phyloP scores from a whole-genome alignment of 1,284 basidiomycete species.

The Trametes pubescens region DNA sequence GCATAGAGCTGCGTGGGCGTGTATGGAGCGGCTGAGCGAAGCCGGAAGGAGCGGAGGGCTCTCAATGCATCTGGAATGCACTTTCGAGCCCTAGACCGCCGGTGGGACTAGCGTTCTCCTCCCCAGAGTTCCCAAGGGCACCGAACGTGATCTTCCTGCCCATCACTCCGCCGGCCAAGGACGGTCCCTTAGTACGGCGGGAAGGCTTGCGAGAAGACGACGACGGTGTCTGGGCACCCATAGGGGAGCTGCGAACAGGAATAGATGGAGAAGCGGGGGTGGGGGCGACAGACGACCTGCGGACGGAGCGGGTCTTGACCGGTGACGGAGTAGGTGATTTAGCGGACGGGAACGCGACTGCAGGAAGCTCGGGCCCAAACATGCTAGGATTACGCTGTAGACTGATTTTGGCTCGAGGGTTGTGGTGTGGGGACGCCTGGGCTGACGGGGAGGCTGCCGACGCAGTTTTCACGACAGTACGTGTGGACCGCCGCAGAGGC shows the following conservation, averaged over 20 bases:
- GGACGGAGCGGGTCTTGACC: constrained; percentile 7
- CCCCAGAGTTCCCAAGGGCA: constrained; percentile 46
- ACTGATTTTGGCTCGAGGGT: constrained; percentile 49
- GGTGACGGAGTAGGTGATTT: constrained; percentile 18
- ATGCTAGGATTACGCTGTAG: constrained; percentile 67
- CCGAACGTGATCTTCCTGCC: constrained; percentile 61
- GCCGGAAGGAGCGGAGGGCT: not conserved
- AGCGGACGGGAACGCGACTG: constrained; percentile 9
- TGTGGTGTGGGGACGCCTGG: constrained; percentile 30
- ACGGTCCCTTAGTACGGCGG: constrained; percentile 38
- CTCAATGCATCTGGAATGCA: constrained; percentile 66
- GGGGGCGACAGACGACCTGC: constrained; percentile 6
- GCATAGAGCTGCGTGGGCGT: not conserved
- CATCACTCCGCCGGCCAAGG: constrained; percentile 32
- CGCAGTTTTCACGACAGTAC: constrained; percentile 31
- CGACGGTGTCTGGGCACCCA: constrained; percentile 9
- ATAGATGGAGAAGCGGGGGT: constrained; percentile 9
- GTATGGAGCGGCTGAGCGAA: not conserved
- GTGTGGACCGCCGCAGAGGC: constrained; percentile 29
- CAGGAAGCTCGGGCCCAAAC: constrained; percentile 55
- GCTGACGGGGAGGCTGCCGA: constrained; percentile 7
- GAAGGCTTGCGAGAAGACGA: constrained; percentile 22
- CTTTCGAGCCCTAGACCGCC: constrained; percentile 54
- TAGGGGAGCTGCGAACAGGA: constrained; percentile 27
- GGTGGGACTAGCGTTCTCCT: constrained; percentile 40